Evolutionary conservation across 306 rosid species (phyloP), one percentile per base, ranked within the genome.

Genomic region (Albizia julibrissin): DNA sequence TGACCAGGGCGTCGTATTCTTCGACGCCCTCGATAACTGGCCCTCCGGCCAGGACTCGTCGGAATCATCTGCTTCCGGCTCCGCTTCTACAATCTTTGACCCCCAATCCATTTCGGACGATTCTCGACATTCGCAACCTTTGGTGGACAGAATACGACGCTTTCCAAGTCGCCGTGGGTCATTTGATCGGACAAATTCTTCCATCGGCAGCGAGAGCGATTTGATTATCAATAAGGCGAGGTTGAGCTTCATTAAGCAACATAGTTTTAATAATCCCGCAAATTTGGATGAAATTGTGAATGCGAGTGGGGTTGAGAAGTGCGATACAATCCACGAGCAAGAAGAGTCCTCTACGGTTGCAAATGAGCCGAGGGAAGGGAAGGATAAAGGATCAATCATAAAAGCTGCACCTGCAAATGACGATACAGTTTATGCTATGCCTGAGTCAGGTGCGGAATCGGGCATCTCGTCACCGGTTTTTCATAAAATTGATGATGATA

Each of bases 351-450:
- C 33, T 40, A 29, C 69, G 40, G 77, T 80, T 78, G 73, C 86
- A 8, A 85, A 78, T 56, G 78, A 37, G 16, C 77, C 59, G 42
- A 85, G 66, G 46, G 83, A 83, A 61, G 84, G 84, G 76, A 52
- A 76, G 31, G 64, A 43, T 58, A 90, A 88, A 76, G 87, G 74
- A 61, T 95, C 98, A 72, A 88, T 89, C 69, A 37, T 92, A 58
- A 91, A 95, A 64, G 91, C 95, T 15, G 72, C 87, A 43, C 89
- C 68, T 65, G 77, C 72, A 44, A 82, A 70, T 69, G 75, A 72
- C 31, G 87, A 76, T 21, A 39, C 34, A 8, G 37, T 11, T 37
- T 74, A 73, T 31, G 89, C 87, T 79, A 59, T 71, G 33, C 86
- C 79, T 24, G 88, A 79, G 27, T 86, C 94, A 16, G 52, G 10